phyloP scores from a whole-genome alignment of 345 rosid genomes.

The Pistacia integerrima region DNA sequence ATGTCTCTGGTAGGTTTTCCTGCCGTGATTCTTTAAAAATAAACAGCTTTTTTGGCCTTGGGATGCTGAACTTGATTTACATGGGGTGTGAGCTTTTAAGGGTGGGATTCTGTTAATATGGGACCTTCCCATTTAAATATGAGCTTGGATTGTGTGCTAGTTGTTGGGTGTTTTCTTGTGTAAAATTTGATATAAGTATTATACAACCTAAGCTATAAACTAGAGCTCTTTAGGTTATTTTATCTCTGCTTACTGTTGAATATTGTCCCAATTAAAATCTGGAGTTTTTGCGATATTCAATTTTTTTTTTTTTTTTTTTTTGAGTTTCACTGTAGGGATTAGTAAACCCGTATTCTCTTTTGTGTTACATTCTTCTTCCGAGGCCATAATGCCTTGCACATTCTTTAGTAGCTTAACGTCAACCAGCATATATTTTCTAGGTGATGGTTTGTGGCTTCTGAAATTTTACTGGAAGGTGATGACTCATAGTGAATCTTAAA shows the following conservation, averaged over 20 bases:
- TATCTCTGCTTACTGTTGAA: neutral
- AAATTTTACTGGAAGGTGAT: neutral
- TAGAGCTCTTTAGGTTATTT: neutral
- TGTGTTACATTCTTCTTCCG: neutral
- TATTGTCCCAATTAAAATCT: neutral
- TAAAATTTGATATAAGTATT: neutral
- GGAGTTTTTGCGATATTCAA: neutral
- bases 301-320: too few relatives aligned
- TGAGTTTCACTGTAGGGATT: too few relatives aligned
- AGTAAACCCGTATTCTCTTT: too few relatives aligned
- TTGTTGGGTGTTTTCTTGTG: neutral
- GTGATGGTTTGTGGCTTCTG: too few relatives aligned
- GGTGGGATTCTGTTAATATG: neutral
- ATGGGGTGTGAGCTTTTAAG: neutral
- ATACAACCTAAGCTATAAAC: neutral
- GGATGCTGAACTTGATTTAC: slow-evolving; percentile 5
- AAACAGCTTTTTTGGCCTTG: neutral
- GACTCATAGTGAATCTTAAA: neutral
- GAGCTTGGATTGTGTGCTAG: neutral
- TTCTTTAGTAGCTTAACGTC: neutral
- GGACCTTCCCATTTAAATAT: neutral
- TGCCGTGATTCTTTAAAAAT: slow-evolving; percentile 8
- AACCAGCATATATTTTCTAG: neutral
- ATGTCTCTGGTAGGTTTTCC: slow-evolving; percentile 76
- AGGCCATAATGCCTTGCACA: neutral